Evolutionary conservation across 768 basidiomycete species (phyloP), one percentile per base, ranked within the genome.

Genomic region (Agrocybe chaxingu): DNA sequence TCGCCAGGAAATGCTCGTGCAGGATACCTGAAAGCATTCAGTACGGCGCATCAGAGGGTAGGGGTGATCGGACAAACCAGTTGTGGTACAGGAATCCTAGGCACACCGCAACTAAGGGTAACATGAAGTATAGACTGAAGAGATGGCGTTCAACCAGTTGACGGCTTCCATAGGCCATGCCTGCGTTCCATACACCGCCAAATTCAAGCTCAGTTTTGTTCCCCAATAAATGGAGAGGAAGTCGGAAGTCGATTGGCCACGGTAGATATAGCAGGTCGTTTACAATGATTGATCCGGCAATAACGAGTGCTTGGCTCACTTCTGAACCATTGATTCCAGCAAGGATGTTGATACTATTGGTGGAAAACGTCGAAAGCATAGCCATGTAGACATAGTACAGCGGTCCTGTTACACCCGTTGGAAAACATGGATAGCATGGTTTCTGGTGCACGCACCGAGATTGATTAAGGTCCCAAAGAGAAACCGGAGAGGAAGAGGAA

Each of bases 321-420:
- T 99, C 97, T 4, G 96, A 85, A 8, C 96, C 97, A 64, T 99
- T 98, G 57, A 98, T 89, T 7, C 96, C 97, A 8, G 97, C 97
- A 12, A 98, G 84, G 58, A 99, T 98, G 68, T 99, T 99, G 77
- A 98, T 97, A 66, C 89, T 89, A 70, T 99, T 99, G 12, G 96
- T 98, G 48, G 91, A 84, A 67, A 98, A 99, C 0, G 94, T 98
- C 31, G 95, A 98, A 12, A 99, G 75, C 30, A 98, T 70, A 4
- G 92, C 83, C 91, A 99, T 98, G 73, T 98, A 99, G 47, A 95
- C 52, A 67, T 98, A 99, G 68, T 98, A 98, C 3, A 98, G 69
- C 0, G 92, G 92, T 2, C 96, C 96, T 98, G 38, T 35, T 30
- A 5, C 30, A 35, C 24, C 6, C 18, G 9, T 8, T 19, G 8